phyloP scores from a whole-genome alignment of 441 rosid genomes.

The Populus tomentosa region DNA sequence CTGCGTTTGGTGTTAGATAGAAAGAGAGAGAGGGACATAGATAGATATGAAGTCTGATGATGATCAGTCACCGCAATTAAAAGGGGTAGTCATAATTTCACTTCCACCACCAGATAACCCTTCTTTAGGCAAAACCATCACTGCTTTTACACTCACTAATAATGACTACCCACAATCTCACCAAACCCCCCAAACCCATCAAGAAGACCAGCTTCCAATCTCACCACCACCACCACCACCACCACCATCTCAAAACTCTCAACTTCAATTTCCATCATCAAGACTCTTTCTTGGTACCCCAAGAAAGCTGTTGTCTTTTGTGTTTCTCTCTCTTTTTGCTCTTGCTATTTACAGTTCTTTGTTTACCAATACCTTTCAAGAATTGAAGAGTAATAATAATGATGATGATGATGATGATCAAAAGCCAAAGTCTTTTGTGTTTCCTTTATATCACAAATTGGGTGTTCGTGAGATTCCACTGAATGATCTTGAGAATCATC shows the following conservation, averaged over 20 bases:
- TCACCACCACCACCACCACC: constrained; percentile 20
- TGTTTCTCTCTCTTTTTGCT: constrained; percentile 57
- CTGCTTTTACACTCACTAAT: constrained; percentile 67
- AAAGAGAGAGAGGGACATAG: neutral
- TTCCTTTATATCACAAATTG: constrained; percentile 68
- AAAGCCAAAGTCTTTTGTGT: constrained; percentile 42
- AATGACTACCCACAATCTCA: constrained; percentile 26
- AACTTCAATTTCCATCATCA: constrained; percentile 28
- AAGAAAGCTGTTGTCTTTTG: constrained; percentile 39
- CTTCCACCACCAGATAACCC: constrained; percentile 83
- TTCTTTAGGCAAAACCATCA: constrained; percentile 79
- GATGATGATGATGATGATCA: constrained; percentile 34
- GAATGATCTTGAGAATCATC: constrained; percentile 39
- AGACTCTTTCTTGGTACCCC: constrained; percentile 27
- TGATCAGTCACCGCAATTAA: constrained; percentile 27
- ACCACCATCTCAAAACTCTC: constrained; percentile 30
- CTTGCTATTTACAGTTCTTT: constrained; percentile 37
- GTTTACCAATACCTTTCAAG: constrained; percentile 36
- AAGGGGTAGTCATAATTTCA: constrained; percentile 69
- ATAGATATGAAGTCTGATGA: constrained; percentile 49
- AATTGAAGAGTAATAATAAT: constrained; percentile 35
- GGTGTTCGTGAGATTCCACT: constrained; percentile 32
- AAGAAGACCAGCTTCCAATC: constrained; percentile 16
- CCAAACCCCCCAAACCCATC: constrained; percentile 14
- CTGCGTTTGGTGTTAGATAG: neutral